Conservation (phyloP, 495 filamentous ascomycete genomes). For the Hyphodiscus hymeniophilus region DNA sequence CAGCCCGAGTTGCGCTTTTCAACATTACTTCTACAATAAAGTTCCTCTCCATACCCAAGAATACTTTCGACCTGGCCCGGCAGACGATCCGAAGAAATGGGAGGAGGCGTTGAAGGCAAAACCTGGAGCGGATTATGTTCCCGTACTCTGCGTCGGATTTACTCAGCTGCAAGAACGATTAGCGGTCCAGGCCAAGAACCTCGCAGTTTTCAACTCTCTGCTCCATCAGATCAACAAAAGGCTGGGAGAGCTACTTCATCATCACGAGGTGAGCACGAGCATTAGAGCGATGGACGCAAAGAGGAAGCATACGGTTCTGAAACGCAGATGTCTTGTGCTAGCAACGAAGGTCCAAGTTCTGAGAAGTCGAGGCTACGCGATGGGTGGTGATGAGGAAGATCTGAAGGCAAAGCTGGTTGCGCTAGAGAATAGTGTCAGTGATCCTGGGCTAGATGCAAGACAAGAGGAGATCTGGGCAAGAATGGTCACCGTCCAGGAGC, state of each 20-base stretch:
- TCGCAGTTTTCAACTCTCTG: conserved; percentile 65
- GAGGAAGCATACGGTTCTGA: conserved; percentile 70
- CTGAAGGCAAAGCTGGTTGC: conserved; percentile 73
- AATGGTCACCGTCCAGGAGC: conserved; percentile 75
- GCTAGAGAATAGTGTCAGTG: conserved; percentile 68
- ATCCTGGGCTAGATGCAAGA: conserved; percentile 74
- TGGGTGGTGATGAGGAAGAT: conserved; percentile 86
- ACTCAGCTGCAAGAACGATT: conserved; percentile 64
- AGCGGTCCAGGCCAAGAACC: conserved; percentile 62
- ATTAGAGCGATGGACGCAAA: conserved; percentile 73
- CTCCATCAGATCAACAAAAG: conserved; percentile 87
- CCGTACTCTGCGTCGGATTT: conserved; percentile 52
- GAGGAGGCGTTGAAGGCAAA: conserved; percentile 85
- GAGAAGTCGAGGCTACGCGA: conserved; percentile 83
- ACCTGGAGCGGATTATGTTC: conserved; percentile 68
- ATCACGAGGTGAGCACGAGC: conserved; percentile 74
- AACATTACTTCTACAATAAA: conserved; percentile 90
- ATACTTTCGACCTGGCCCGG: conserved; percentile 67
- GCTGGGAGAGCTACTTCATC: conserved; percentile 67
- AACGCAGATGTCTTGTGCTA: conserved; percentile 72
- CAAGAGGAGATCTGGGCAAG: conserved; percentile 96
- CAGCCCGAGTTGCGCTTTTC: conserved; percentile 66
- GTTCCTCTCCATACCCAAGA: conserved; percentile 71
- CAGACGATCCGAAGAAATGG: conserved; percentile 81
- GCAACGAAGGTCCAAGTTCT: conserved; percentile 89